phyloP scores from a whole-genome alignment of 352 stramenopile genomes.

The Saprolegnia diclina region DNA sequence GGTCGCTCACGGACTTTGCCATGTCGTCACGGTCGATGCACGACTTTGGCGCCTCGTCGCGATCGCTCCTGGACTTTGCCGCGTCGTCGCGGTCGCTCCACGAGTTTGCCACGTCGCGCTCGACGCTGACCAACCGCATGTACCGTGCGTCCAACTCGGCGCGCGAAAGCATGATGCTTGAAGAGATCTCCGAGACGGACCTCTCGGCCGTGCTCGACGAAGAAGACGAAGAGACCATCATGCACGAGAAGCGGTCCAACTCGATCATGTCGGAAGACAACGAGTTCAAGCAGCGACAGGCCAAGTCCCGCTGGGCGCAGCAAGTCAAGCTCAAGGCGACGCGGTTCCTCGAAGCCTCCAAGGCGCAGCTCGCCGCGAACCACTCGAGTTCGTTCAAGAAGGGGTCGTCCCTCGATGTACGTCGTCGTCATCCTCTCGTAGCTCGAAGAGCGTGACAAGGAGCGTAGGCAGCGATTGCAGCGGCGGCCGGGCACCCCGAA shows the following conservation, averaged over 20 bases:
- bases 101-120: slow-evolving; percentile 56
- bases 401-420: neutral
- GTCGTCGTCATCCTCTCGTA: neutral
- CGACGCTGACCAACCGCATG: slow-evolving; percentile 7
- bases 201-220: slow-evolving; percentile 69
- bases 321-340: slow-evolving; percentile 79
- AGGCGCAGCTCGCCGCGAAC: slow-evolving; percentile 25
- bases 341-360: slow-evolving; percentile 48
- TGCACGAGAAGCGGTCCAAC: slow-evolving; percentile 70
- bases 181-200: slow-evolving; percentile 65
- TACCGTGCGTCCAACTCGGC: slow-evolving; percentile 32
- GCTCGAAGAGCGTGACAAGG: neutral
- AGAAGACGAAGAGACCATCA: slow-evolving; percentile 46
- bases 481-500: slow-evolving; percentile 9
- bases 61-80: slow-evolving; percentile 36
- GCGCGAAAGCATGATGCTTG: slow-evolving; percentile 78
- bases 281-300: slow-evolving; percentile 73
- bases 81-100: slow-evolving; percentile 72
- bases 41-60: slow-evolving; percentile 60
- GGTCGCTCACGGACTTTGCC: slow-evolving; percentile 39
- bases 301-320: slow-evolving; percentile 75
- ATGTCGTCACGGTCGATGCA: slow-evolving; percentile 72
- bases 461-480: neutral
- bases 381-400: neutral
- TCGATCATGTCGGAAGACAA: slow-evolving; percentile 79